These are phyloP conservation scores for Flaveria trinervia DNA, from an alignment of 129 eudicot species.

Conservation along the genomic window DNA sequence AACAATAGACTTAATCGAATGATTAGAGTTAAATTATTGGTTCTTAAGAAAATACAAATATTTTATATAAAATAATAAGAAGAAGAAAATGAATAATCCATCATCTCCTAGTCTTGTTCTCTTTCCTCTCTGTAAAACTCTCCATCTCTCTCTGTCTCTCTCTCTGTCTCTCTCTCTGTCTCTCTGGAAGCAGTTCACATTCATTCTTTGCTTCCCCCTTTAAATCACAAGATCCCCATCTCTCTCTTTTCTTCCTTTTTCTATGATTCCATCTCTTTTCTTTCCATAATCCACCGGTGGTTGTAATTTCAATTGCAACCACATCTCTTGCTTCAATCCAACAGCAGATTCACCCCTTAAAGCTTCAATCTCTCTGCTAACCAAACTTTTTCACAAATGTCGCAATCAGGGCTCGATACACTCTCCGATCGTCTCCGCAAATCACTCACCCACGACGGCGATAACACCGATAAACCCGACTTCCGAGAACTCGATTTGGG, in stretches of 20 bases:
- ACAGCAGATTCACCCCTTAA: no score
- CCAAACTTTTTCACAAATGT: no score
- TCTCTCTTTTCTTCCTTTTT: conserved; percentile 18
- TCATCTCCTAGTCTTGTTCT: conserved; percentile 25
- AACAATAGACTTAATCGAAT: no score
- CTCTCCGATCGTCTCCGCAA: conserved; percentile 42
- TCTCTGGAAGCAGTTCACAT: conserved; percentile 49
- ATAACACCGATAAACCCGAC: conserved; percentile 65
- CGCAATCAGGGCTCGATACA: conserved; percentile 32
- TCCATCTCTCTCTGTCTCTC: conserved; percentile 39
- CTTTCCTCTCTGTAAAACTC: conserved; percentile 31
- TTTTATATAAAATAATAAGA: no score
- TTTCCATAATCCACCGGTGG: conserved; percentile 13
- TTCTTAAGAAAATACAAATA: no score
- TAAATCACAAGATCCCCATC: conserved; percentile 87
- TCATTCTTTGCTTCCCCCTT: conserved; percentile 81
- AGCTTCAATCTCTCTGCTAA: no score
- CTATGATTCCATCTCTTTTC: conserved; percentile 15
- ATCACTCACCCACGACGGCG: not conserved
- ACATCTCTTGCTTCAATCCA: conserved; percentile 27
- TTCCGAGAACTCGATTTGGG: conserved; percentile 71
- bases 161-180: conserved; percentile 2
- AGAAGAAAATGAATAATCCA: conserved; percentile 15
- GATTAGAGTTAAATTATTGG: no score
- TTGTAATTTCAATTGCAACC: conserved; percentile 17